These are phyloP conservation scores for Rhodotorula graminis DNA, from an alignment of 768 basidiomycete genomes.

Conservation along the genomic window DNA sequence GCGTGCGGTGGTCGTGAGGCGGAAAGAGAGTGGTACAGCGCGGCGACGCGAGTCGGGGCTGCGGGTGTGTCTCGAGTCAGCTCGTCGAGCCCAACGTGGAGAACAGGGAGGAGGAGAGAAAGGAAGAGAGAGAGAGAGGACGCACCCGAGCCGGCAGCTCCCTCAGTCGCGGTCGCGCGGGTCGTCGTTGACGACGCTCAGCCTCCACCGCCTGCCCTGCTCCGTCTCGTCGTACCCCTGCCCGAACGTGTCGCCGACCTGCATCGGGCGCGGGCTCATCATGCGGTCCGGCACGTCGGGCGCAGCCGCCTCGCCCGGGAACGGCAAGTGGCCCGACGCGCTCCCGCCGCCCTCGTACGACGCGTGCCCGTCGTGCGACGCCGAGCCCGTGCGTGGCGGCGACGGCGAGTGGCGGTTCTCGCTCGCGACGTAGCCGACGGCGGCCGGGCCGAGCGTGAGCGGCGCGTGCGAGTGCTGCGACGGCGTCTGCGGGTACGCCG, in stretches of 20 bases:
- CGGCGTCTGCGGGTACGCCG: slow-evolving; percentile 19
- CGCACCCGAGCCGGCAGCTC: background rate
- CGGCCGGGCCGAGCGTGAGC: slow-evolving; percentile 13
- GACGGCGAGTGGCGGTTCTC: slow-evolving; percentile 28
- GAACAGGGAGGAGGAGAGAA: no score
- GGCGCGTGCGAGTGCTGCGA: slow-evolving; percentile 31
- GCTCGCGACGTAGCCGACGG: slow-evolving; percentile 25
- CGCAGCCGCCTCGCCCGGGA: slow-evolving; percentile 26
- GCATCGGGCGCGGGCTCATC: slow-evolving; percentile 33
- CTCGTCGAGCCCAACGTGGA: background rate
- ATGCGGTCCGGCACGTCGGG: slow-evolving; percentile 1
- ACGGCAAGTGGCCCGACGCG: slow-evolving; percentile 21
- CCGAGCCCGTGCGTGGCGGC: slow-evolving; percentile 28
- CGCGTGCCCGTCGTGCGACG: slow-evolving; percentile 20
- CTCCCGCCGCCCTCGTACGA: background rate
- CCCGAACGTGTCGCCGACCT: slow-evolving; percentile 38
- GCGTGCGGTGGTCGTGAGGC: no score
- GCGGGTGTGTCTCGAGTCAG: background rate
- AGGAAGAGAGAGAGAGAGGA: background rate
- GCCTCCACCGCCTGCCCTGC: slow-evolving; percentile 27
- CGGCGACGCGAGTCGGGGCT: background rate
- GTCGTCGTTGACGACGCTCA: slow-evolving; percentile 38
- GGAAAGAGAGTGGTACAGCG: background rate
- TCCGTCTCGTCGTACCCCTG: slow-evolving; percentile 33
- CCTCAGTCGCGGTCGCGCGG: slow-evolving; percentile 3